Evolutionary conservation across 2,329 filamentous ascomycete genomes (phyloP).

Genomic region (Fusarium graminum): DNA sequence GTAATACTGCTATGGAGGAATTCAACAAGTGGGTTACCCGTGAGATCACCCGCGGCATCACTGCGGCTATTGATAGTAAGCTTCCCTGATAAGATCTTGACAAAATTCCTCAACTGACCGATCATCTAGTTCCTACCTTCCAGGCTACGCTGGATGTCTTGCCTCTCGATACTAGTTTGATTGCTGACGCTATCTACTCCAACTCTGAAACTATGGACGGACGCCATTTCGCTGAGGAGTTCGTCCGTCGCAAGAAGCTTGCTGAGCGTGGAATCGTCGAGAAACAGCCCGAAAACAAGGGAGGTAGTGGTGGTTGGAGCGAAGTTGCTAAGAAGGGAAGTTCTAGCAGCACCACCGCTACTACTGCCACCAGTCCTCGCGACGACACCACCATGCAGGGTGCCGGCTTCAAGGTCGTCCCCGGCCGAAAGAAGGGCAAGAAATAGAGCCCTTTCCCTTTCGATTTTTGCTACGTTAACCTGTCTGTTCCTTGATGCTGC

Average conservation of each 20-base stretch:
- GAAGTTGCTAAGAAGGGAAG: conserved; percentile 96
- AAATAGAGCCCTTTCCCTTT: conserved; percentile 62
- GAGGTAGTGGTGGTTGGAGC: conserved; percentile 81
- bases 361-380: conserved; percentile 55
- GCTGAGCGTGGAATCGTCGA: conserved; percentile 92
- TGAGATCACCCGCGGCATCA: conserved; percentile 80
- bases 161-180: conserved; percentile 81
- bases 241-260: conserved; percentile 90
- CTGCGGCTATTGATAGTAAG: conserved; percentile 66
- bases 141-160: conserved; percentile 80
- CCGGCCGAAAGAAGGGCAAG: conserved; percentile 91
- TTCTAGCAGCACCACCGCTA: conserved; percentile 51
- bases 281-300: conserved; percentile 70
- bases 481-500: conserved; percentile 16
- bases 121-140: conserved; percentile 78
- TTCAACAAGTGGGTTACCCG: conserved; percentile 93
- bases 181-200: conserved; percentile 90
- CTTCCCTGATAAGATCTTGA: conserved; percentile 29
- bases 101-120: conserved; percentile 51
- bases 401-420: conserved; percentile 88
- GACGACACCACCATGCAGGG: conserved; percentile 59
- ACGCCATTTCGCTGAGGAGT: conserved; percentile 93
- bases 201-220: conserved; percentile 91
- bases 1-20: conserved; percentile 79
- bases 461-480: conserved; percentile 5